Base-by-base conservation (phyloP, 2,329 filamentous ascomycete species). In the Orbilia brochopaga region DNA sequence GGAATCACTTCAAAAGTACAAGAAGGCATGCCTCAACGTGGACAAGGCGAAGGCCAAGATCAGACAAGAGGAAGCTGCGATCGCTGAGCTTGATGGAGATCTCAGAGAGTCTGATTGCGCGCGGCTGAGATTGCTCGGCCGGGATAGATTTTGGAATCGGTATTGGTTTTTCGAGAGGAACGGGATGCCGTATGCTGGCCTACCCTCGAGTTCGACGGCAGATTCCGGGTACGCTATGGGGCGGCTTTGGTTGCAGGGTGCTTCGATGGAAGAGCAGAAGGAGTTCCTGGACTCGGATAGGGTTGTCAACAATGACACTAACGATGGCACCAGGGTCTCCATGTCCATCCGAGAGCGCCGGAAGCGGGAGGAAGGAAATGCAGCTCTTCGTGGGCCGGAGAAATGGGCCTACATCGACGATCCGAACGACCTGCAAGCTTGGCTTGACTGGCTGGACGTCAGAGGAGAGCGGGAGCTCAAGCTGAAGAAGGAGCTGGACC, bases 111-210 rank as follows among this genome's bases (percentile, higher is more conserved):
- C 92, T 44, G 91, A 97, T 79, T 96, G 93, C 76, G 91, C 92
- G 37, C 88, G 94, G 73, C 96, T 92, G 17, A 88, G 91, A 74
- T 87, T 93, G 17, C 83, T 99, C 24, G 94, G 94, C 70, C 93
- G 94, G 79, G 94, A 99, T 80, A 87, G 94, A 50, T 99, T 96
- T 83, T 96, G 93, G 87, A 97, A 99, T 80, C 87, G 93, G 60
- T 99, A 97, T 80, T 97, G 95, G 83, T 99, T 94, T 93, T 97
- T 97, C 79, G 94, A 99, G 80, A 89, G 93, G 74, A 99, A 97
- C 77, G 94, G 92, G 23, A 97, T 97, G 92, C 94, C 94, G 0
- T 96, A 93, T 77, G 91, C 85, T 32, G 94, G 94, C 2, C 83
- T 97, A 62, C 92, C 92, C 0, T 86, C 85, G 74, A 96, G 91